Evolutionary conservation across 2,329 filamentous ascomycete genomes (phyloP).

Genomic region (Penicillium sp.): DNA sequence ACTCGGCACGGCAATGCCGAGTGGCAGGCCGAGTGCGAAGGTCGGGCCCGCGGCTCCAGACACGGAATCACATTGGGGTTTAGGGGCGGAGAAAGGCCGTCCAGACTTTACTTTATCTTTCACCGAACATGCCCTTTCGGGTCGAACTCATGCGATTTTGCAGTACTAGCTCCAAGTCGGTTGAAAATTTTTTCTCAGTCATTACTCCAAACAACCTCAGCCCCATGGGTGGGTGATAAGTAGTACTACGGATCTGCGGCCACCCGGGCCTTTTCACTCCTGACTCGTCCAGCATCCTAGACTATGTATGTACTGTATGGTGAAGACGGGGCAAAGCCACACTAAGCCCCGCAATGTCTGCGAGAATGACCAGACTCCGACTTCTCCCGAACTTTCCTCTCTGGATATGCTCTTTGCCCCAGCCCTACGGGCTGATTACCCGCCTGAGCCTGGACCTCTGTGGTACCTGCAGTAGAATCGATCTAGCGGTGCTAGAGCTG

Average conservation of each 20-base stretch:
- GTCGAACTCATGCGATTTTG: conserved; percentile 2
- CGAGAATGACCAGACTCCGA: conserved; percentile 18
- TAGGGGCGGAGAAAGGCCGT: background rate
- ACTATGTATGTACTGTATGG: conserved; percentile 3
- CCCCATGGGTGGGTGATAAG: background rate
- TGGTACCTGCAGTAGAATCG: conserved; percentile 16
- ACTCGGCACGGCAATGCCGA: conserved; percentile 22
- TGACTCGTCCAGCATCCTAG: conserved; percentile 7
- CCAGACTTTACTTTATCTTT: conserved; percentile 5
- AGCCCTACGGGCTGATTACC: conserved; percentile 11
- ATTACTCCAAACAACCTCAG: background rate
- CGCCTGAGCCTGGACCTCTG: background rate
- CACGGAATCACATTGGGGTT: background rate
- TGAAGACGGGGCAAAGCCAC: conserved; percentile 13
- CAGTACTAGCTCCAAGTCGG: conserved; percentile 14
- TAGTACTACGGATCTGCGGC: background rate
- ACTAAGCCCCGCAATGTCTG: conserved; percentile 21
- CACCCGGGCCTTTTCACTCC: background rate
- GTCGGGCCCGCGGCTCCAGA: conserved; percentile 15
- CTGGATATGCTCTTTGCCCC: background rate
- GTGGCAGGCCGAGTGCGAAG: conserved; percentile 13
- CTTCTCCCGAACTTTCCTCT: conserved; percentile 12
- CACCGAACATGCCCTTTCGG: conserved; percentile 15
- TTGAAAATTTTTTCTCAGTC: conserved; percentile 8
- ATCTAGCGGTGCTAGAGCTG: conserved; percentile 9